A percentile compares a stretch with the other conserved stretches of the same genome.
phyloP scores from a whole-genome alignment of 2,329 filamentous ascomycete species.

The Aspergillus hortae region DNA sequence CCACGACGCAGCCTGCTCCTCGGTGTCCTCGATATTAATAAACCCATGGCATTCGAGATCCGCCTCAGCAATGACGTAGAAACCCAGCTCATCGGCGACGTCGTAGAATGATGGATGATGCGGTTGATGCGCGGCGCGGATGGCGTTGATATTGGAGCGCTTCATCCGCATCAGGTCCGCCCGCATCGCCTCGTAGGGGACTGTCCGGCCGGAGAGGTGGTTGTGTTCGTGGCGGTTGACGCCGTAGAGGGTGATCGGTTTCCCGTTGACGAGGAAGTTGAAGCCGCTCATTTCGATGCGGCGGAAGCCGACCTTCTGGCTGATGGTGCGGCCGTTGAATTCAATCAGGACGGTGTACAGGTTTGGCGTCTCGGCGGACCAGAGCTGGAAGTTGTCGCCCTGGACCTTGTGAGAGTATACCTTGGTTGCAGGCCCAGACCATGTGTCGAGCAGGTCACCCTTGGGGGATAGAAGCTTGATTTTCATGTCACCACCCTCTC shows the following conservation, averaged over 20 bases:
- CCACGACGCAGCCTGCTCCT: conserved; percentile 4
- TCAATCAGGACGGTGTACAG: conserved; percentile 56
- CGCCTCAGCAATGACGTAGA: conserved; percentile 9
- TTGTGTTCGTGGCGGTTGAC: conserved; percentile 73
- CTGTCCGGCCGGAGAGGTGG: conserved; percentile 58
- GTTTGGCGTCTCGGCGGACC: conserved; percentile 65
- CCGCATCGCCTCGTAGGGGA: conserved; percentile 60
- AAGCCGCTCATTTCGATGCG: conserved; percentile 57
- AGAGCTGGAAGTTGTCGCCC: conserved; percentile 50
- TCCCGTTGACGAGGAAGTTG: conserved; percentile 58
- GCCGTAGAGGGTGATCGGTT: conserved; percentile 59
- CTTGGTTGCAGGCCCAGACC: conserved; percentile 31
- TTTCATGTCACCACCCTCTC: background rate
- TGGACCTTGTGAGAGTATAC: background rate
- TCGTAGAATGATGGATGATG: conserved; percentile 30
- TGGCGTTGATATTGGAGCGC: conserved; percentile 65
- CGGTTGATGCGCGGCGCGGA: conserved; percentile 67
- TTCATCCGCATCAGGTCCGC: conserved; percentile 67
- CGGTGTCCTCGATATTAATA: background rate
- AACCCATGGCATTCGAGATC: conserved; percentile 10
- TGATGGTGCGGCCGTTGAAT: conserved; percentile 25
- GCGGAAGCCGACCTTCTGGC: conserved; percentile 61
- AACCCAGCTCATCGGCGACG: conserved; percentile 9
- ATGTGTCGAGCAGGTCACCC: conserved; percentile 50
- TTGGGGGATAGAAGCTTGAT: conserved; percentile 43